Evolutionary conservation across 768 basidiomycete species (phyloP), one percentile per base, ranked within the genome.

Genomic region (Crassisporium funariophilum): DNA sequence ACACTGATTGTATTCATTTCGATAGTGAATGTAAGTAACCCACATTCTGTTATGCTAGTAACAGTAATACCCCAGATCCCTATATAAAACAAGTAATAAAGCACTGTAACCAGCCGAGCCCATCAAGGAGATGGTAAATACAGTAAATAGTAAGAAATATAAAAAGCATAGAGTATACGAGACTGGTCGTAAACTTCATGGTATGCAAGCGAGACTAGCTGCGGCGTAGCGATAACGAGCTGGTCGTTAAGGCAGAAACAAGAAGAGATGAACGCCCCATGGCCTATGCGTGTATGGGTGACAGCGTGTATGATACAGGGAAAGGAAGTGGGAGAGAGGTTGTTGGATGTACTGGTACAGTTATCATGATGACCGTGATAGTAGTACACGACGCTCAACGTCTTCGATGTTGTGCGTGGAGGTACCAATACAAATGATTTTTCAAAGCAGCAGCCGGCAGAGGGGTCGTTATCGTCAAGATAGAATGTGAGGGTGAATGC

Each of bases 381-480:
- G 25, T 20, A 40, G 44, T 49, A 49, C 47, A 49, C 24, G 52
- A 46, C 52, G 52, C 33, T 54, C 52, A 49, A 54, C 52, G 53
- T 50, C 41, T 35, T n/a, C 40, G 25, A 23, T 16, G 10, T 31
- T 19, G 39, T 25, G 34, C 41, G 44, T 22, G 44, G 38, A 21
- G 19, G 40, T 49, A 45, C 31, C 35, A 49, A 45, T 51, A 49
- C 44, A 46, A 24, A 31, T 35, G 37, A 44, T n/a, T 44, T 31
- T 33, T 35, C 40, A 33, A 22, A 35, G 31, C 24, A 23, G 15
- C 31, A 22, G 43, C 31, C 20, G 31, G n/a, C 15, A 7, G 15
- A 23, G 33, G 13, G 20, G 19, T 31, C 31, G 45, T 46, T 19
- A 40, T 47, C 39, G 27, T 36, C 15, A 41, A 35, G 46, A 24